phyloP scores from a whole-genome alignment of 139 green algal genomes.

The Microglena sp. region DNA sequence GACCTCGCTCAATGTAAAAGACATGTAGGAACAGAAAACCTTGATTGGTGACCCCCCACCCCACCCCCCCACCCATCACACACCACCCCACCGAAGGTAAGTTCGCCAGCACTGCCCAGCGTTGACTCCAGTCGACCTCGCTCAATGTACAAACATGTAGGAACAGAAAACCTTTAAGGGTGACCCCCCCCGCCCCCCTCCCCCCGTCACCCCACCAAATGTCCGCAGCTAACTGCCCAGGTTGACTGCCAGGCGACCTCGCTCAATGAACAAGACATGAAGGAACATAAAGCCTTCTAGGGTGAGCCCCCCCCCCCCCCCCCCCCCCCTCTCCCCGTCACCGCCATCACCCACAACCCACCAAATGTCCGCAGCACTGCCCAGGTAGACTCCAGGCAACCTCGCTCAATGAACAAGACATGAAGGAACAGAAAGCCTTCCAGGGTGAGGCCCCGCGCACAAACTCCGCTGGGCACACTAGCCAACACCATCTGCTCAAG shows the following conservation, averaged over 20 bases:
- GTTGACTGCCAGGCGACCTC: constrained; percentile 50
- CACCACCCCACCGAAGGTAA: constrained; percentile 48
- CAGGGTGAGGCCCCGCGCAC: constrained; percentile 63
- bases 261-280: background rate
- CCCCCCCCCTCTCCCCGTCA: background rate
- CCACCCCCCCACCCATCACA: too few species aligned
- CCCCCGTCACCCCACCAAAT: constrained; percentile 37
- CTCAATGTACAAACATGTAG: constrained; percentile 94
- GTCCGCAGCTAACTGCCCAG: constrained; percentile 76
- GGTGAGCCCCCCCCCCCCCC: background rate
- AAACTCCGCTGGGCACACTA: constrained; percentile 57
- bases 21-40: constrained; percentile 90
- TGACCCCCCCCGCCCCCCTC: constrained; percentile 41
- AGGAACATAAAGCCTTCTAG: background rate
- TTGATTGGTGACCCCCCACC: too few species aligned
- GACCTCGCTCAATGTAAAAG: constrained; percentile 86
- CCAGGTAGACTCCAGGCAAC: constrained; percentile 85
- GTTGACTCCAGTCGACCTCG: constrained; percentile 79
- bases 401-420: constrained; percentile 88
- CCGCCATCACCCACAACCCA: constrained; percentile 8
- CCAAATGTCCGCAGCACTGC: constrained; percentile 72
- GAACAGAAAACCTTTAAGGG: constrained; percentile 85
- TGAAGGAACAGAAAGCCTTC: constrained; percentile 91
- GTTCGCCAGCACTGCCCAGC: constrained; percentile 82
- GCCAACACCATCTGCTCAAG: constrained; percentile 48